Base-by-base conservation (phyloP, 1,139 yeast species). In the Taphrina wiesneri region DNA sequence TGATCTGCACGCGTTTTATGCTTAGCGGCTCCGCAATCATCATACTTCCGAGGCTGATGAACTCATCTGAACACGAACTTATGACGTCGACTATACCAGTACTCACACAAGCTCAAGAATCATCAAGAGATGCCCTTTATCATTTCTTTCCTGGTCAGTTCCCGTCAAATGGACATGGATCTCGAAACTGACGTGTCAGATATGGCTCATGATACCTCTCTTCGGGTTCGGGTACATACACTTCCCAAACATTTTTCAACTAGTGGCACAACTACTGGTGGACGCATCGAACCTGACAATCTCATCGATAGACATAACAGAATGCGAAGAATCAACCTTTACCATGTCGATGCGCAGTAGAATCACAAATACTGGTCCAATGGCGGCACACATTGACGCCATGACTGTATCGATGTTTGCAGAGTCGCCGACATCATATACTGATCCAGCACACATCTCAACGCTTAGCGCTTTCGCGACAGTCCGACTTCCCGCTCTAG, bases 261-360 rank as follows among this genome's bases (percentile, higher is more conserved):
- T 52, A 26, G 28, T 52, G 13, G 56, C 56, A 17, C 56, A 52
- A 32, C 28, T 52, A 23, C 13, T 52, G 23, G 56, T 52, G 45
- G 56, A 52, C 28, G 56, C 56, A 21, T 52, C 56, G 41, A 17
- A 2, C 6, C 21, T 52, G 45, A 32, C 56, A 17, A 52, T 52
- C 43, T 23, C 26, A 9, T 32, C 45, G 15, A 30, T 52, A 13
- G 41, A 30, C 28, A 52, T 52, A 19, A 7, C 45, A 26, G 45
- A 32, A 2, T 52, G 56, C n/a, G 45, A 52, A 45, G 45, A 30
- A 4, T 7, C 23, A 15, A 25, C 45, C 5, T 52, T 52, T 26
- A n/a, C 9, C 17, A 25, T 52, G 45, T 52, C 56, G 19, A 30
- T 52, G 56, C 17, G 9, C 17, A 21, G 36, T 19, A 6, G 19